A percentile compares a stretch with the other conserved stretches of the same genome.
Evolutionary conservation across 805 yeast species (phyloP).

Genomic region (Monosporozyma servazzii): DNA sequence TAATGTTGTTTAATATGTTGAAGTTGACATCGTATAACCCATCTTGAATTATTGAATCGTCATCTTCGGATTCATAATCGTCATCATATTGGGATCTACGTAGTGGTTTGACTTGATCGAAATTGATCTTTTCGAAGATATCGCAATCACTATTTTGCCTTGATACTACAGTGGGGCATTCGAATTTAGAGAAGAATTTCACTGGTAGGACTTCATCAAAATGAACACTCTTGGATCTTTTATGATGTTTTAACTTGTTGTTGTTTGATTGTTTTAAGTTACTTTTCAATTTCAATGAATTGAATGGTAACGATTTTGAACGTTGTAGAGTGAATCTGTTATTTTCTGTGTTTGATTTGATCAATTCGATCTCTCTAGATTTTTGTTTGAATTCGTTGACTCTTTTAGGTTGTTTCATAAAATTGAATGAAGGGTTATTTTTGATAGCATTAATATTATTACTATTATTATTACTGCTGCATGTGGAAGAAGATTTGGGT

Average conservation of each 20-base stretch:
- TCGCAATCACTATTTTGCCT: slow-evolving; percentile 6
- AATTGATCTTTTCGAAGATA: slow-evolving; percentile 5
- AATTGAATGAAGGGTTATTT: neutral
- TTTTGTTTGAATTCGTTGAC: slow-evolving; percentile 9
- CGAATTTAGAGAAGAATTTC: slow-evolving; percentile 61
- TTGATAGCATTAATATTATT: too few species aligned
- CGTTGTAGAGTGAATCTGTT: slow-evolving; percentile 13
- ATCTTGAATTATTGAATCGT: slow-evolving; percentile 8
- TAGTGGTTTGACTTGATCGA: slow-evolving; percentile 7
- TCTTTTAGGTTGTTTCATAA: slow-evolving; percentile 7
- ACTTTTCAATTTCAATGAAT: slow-evolving; percentile 1
- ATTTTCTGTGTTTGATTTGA: slow-evolving; percentile 13
- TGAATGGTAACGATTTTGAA: slow-evolving; percentile 39
- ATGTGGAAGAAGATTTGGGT: too few species aligned
- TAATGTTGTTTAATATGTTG: slow-evolving; percentile 17
- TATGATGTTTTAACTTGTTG: neutral
- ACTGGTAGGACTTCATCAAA: slow-evolving; percentile 64
- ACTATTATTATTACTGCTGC: too few species aligned
- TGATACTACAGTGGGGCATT: slow-evolving; percentile 62
- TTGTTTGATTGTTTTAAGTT: neutral
- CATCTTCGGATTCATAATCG: slow-evolving; percentile 6
- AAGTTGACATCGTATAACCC: slow-evolving; percentile 25
- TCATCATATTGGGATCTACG: slow-evolving; percentile 1
- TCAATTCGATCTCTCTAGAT: slow-evolving; percentile 6
- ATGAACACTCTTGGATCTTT: slow-evolving; percentile 64